Evolutionary conservation across 345 rosid species (phyloP), one percentile per base, ranked within the genome.

Genomic region (Eucalyptus melliodora): DNA sequence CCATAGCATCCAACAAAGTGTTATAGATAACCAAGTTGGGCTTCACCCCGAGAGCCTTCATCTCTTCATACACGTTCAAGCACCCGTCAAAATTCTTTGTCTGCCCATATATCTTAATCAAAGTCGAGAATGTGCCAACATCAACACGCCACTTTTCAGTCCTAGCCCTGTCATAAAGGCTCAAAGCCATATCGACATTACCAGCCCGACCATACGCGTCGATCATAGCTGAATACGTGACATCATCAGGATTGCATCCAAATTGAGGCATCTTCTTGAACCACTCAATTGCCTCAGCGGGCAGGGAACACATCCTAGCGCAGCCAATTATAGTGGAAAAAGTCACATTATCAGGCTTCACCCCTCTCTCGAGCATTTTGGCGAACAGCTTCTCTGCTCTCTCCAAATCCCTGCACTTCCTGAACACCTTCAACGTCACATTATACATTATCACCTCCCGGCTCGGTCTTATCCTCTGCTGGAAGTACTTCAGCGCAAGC

Each of bases 151-250:
- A 97, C 80, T 95, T 96, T 91, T 95, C 98, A 2, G 95, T 93
- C 91, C 98, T 96, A 9, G 99, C 98, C 77, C 97, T 97, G 89
- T 97, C 99, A 91, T 97, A 97, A 94, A 97, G 94, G 90, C 91
- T 91, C 92, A 97, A 92, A 45, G 99, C 99, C 96, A 92, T 94
- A 50, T 95, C 96, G 47, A 95, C 89, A 89, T 95, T 93, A 81
- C 98, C 98, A 40, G 95, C 92, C 87, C 97, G 95, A 9, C 97
- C 99, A 80, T 97, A 98, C 5, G 96, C 95, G 86, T 97, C 99
- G 86, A 98, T 96, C 98, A 97, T 96, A 88, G 96, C 92, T 0
- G 98, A 91, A 86, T 91, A 91, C 1, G 96, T 97, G 86, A 95
- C 90, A 51, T 94, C 94, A 92, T 97, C 99, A 90, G 98, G 99